phyloP scores from a whole-genome alignment of 805 yeast species.

The Candida ponderosae region DNA sequence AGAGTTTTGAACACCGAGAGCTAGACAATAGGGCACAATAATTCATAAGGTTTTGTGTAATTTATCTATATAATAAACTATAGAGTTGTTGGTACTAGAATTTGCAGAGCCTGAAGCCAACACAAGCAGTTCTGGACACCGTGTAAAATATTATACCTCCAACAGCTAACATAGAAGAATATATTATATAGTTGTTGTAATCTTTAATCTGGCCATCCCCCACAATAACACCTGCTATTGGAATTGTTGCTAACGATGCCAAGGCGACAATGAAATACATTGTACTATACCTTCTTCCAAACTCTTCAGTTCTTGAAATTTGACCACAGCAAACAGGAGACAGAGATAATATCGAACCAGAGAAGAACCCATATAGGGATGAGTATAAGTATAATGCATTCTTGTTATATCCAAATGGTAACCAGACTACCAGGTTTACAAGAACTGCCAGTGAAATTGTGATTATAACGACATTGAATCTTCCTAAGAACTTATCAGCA shows the following conservation, averaged over 20 bases:
- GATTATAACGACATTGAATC: slow-evolving; percentile 42
- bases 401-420: slow-evolving; percentile 29
- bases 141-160: slow-evolving; percentile 31
- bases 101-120: slow-evolving; percentile 31
- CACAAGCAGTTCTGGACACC: slow-evolving; percentile 32
- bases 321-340: slow-evolving; percentile 56
- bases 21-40: no score
- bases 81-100: slow-evolving; percentile 20
- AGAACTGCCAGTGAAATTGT: slow-evolving; percentile 26
- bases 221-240: slow-evolving; percentile 42
- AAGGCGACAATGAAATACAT: slow-evolving; percentile 52
- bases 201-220: slow-evolving; percentile 23
- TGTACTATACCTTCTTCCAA: slow-evolving; percentile 49
- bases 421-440: slow-evolving; percentile 31
- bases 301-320: slow-evolving; percentile 45
- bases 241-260: slow-evolving; percentile 38
- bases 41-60: no score
- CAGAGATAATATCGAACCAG: slow-evolving; percentile 48
- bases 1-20: background rate
- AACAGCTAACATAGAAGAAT: slow-evolving; percentile 31
- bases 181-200: slow-evolving; percentile 37
- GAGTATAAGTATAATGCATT: slow-evolving; percentile 36
- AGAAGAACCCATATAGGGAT: slow-evolving; percentile 43
- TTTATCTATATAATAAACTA: no score
- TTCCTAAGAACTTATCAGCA: slow-evolving; percentile 38